phyloP scores from a whole-genome alignment of 495 filamentous ascomycete genomes.

The Aspergillus cristatus region DNA sequence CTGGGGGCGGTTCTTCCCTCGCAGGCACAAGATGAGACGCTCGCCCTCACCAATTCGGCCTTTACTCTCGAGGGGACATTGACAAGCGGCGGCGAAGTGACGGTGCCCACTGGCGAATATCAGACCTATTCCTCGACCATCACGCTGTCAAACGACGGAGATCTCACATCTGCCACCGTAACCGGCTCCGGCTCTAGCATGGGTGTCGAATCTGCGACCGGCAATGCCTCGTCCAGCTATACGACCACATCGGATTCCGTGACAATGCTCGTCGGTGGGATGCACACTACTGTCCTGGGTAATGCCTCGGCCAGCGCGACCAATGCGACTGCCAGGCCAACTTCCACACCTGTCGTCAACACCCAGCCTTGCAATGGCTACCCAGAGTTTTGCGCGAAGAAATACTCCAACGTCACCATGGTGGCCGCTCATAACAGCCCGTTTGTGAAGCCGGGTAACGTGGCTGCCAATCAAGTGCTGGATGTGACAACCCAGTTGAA shows the following conservation, averaged over 20 bases:
- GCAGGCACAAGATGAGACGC: constrained; percentile 12
- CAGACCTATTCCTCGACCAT: constrained; percentile 29
- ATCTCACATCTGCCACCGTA: constrained; percentile 11
- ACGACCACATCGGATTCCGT: constrained; percentile 24
- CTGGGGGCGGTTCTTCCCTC: constrained; percentile 4
- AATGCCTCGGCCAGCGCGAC: constrained; percentile 41
- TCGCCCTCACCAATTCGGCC: constrained; percentile 5
- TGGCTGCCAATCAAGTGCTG: constrained; percentile 68
- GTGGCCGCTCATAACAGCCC: constrained; percentile 84
- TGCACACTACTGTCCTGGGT: constrained; percentile 21
- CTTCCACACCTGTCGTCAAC: constrained; percentile 47
- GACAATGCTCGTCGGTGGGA: constrained; percentile 31
- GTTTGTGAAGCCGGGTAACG: constrained; percentile 59
- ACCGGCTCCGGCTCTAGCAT: constrained; percentile 13
- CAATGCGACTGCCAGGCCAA: constrained; percentile 21
- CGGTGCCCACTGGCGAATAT: constrained; percentile 30
- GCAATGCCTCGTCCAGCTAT: constrained; percentile 13
- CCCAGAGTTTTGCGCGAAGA: constrained; percentile 69
- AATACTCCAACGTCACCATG: constrained; percentile 83
- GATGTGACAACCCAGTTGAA: constrained; percentile 66
- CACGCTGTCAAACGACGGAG: constrained; percentile 17
- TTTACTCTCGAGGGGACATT: constrained; percentile 7
- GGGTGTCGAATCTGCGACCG: constrained; percentile 20
- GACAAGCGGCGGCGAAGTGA: constrained; percentile 4
- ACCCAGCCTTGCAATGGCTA: constrained; percentile 80